Evolutionary conservation across 305 asterid genomes (phyloP), one percentile per base, ranked within the genome.

Genomic region (Solanum hybrid): DNA sequence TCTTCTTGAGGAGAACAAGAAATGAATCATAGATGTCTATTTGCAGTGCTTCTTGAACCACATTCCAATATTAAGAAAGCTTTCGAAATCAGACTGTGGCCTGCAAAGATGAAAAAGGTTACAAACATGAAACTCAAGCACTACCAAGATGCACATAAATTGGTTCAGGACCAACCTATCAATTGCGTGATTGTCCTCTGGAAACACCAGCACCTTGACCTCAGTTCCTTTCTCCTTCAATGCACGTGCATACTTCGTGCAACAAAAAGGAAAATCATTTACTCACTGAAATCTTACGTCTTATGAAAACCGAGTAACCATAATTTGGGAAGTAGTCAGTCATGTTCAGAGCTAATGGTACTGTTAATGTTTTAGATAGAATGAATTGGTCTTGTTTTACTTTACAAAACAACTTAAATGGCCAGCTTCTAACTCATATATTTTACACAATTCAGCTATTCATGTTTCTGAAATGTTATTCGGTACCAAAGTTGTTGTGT

Each of bases 31-130:
- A 46, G 29, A 29, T 51, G 87, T 77, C 92, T 93, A 93, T 90
- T 85, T 92, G 92, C 98, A 95, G 69, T 94, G 90, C 92, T 95
- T 95, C 87, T 92, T 94, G 95, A 96, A 95, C 99, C 98, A 95
- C 37, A 93, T 87, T 90, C 98, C 98, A 31, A 95, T 94, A 29
- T 94, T 93, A 27, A 96, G 93, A 90, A 93, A 96, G 96, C 99
- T 95, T 88, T 95, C 98, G 9, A 94, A 95, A 88, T 95, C 97
- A 9, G 98, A 95, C 87, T 92, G 95, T 11, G 96, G 97, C 76
- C 98, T 95, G 96, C 94, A 92, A 90, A 84, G 73, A 29, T 3
- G 14, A 12, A 40, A 36, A 36, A 36, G 56, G 56, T 42, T 42
- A 46, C 20, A 84, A 77, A 77, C 84, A 77, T 46, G 40, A 84